Percentiles rank a stretch among this genome's conserved stretches.
phyloP scores from a whole-genome alignment of 345 rosid genomes.

The Cardamine chenopodiifolia region DNA sequence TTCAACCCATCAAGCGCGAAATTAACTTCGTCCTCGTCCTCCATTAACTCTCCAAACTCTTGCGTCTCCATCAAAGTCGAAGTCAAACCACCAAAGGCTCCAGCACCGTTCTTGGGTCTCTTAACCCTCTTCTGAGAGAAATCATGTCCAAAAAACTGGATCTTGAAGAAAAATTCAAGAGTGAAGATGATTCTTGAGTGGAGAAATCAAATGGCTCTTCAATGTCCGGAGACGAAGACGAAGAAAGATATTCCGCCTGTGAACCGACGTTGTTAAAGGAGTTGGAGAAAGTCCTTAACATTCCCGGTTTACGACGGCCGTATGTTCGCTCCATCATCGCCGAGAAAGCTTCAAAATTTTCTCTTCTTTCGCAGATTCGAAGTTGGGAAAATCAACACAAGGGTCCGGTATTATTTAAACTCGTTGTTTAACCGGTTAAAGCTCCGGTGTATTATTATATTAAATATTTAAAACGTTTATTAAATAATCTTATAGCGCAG shows the following conservation, averaged over 20 bases:
- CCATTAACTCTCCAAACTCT: slow-evolving; percentile 96
- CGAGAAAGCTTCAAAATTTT: slow-evolving; percentile 7
- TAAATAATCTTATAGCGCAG: slow-evolving; percentile 81
- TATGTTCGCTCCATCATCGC: slow-evolving; percentile 77
- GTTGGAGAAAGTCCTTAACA: slow-evolving; percentile 51
- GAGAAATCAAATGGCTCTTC: slow-evolving; percentile 46
- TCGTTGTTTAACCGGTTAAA: not conserved
- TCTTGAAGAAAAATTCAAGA: slow-evolving; percentile 28
- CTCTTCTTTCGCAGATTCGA: not conserved
- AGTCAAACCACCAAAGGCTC: slow-evolving; percentile 47
- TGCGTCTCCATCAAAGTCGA: slow-evolving; percentile 85
- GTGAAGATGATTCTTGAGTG: slow-evolving; percentile 64
- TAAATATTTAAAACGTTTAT: not conserved
- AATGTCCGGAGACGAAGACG: slow-evolving; percentile 49
- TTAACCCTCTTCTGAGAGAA: slow-evolving; percentile 47
- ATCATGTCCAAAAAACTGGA: slow-evolving; percentile 23
- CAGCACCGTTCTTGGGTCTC: slow-evolving; percentile 54
- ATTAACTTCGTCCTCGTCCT: slow-evolving; percentile 85
- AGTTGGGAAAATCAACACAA: not conserved
- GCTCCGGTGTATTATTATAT: no score
- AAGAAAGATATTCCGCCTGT: slow-evolving; percentile 34
- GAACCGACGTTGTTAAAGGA: slow-evolving; percentile 46
- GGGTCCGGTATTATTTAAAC: not conserved
- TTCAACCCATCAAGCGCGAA: slow-evolving; percentile 84
- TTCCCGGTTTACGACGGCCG: slow-evolving; percentile 72